Base-by-base conservation (phyloP, 1,139 yeast species). In the Geotrichum reessii region DNA sequence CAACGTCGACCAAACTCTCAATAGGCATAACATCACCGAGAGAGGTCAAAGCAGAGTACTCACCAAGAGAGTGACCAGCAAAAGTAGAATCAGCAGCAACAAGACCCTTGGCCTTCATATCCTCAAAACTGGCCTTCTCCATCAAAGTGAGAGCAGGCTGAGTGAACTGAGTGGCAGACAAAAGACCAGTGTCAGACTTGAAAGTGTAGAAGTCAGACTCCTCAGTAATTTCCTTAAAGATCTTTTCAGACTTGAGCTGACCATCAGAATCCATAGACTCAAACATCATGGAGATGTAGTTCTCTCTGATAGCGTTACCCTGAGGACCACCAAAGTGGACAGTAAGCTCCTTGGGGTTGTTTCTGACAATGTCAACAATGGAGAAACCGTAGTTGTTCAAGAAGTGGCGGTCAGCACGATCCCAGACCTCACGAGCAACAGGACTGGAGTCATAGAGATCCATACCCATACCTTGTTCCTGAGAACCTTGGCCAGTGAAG, bases 381-480 rank as follows among this genome's bases (percentile, higher is more conserved):
- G 98, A 91, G 85, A 95, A 93, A 63, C 99, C 99, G 71, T 93
- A 93, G 74, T 92, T 91, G 73, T 85, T 81, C 73, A 90, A 81
- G 80, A 95, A 93, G 75, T 95, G 99, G 63, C 76, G 75, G 73
- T 93, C 99, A 63, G 99, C 99, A 73, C 91, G 87, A 75, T 93
- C 98, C 99, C 99, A 93, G 63, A 93, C 98, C 64, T 83, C 84
- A 70, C 85, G 86, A 61, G 99, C 99, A 73, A 95, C 97, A 49
- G 83, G 90, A 58, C 97, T 88, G 55, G 90, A 81, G 65, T 85
- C 86, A 76, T 93, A 93, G 72, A 93, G 82, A 76, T 95, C 99
- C 99, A 93, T 93, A 80, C 99, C 99, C 99, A 93, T 93, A 73
- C 98, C 98, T 80, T 95, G 99, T 76, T 95, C 99, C 78, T 93